Conservation (phyloP, 176 grass and related monocot genomes). For the Elymus sibiricus region DNA sequence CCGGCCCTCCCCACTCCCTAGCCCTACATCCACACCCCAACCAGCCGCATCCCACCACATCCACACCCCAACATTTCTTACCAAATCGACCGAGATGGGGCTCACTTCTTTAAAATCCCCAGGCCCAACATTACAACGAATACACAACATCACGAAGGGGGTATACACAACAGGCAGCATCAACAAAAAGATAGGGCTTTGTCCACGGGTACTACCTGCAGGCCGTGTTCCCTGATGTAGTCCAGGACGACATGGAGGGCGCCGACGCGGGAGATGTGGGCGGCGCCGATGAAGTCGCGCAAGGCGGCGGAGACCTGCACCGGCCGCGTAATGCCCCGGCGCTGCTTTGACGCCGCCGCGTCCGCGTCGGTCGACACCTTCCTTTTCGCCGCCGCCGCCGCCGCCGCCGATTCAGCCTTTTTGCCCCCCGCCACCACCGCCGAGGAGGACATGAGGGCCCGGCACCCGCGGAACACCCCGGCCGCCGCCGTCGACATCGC, state of each 20-base stretch:
- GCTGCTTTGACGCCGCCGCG: neutral
- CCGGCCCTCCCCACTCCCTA: no score
- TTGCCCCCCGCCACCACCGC: constrained; percentile 16
- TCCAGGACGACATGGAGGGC: constrained; percentile 65
- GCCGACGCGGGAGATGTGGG: constrained; percentile 54
- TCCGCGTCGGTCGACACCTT: neutral
- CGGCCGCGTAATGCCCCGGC: constrained; percentile 39
- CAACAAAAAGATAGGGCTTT: no score
- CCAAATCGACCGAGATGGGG: no score
- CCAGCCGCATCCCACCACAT: no score
- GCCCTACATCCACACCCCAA: no score
- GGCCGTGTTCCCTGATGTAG: constrained; percentile 67
- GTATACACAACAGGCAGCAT: no score
- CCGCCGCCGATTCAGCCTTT: neutral
- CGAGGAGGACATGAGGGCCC: constrained; percentile 43
- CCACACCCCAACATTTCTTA: no score
- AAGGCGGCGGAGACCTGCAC: constrained; percentile 47
- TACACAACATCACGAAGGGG: no score
- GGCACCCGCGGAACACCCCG: constrained; percentile 48
- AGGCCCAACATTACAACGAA: no score
- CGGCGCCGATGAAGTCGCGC: constrained; percentile 50
- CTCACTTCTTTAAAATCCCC: no score
- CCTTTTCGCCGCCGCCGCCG: neutral
- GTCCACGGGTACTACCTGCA: no score
- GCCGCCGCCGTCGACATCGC: constrained; percentile 40